Evolutionary conservation across 768 basidiomycete species (phyloP).

Genomic region (Rhodotorula sphaerocarpa): DNA sequence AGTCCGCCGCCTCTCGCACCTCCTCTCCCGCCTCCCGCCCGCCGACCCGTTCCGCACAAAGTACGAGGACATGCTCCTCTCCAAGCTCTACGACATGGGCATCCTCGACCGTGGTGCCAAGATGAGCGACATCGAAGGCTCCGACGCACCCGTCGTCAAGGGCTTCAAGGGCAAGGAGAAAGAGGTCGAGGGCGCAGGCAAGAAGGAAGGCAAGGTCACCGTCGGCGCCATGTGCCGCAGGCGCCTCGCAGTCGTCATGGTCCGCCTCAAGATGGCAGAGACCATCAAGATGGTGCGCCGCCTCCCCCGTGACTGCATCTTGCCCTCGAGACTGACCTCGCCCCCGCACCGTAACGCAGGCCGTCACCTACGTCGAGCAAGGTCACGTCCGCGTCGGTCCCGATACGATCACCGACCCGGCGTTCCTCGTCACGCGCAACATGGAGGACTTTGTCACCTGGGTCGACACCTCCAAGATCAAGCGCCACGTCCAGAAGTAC

Average conservation of each 20-base stretch:
- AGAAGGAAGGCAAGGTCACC: constrained; percentile 72
- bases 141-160: constrained; percentile 30
- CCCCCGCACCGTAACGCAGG: constrained; percentile 49
- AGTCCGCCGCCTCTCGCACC: constrained; percentile 73
- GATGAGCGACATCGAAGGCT: constrained; percentile 63
- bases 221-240: constrained; percentile 90
- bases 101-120: constrained; percentile 78
- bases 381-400: constrained; percentile 96
- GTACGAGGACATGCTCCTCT: constrained; percentile 77
- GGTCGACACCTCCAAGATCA: constrained; percentile 95
- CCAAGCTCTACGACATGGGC: constrained; percentile 96
- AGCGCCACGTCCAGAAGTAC: constrained; percentile 88
- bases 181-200: constrained; percentile 28
- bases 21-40: constrained; percentile 73
- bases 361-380: constrained; percentile 94
- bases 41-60: constrained; percentile 78
- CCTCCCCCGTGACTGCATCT: neutral
- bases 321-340: neutral
- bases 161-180: constrained; percentile 36
- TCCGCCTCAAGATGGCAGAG: constrained; percentile 84
- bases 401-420: constrained; percentile 90
- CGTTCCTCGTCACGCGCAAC: constrained; percentile 85
- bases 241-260: constrained; percentile 78
- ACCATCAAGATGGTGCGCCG: constrained; percentile 78
- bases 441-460: constrained; percentile 99